Evolutionary conservation across 2,329 filamentous ascomycete species (phyloP), one percentile per base, ranked within the genome.

Genomic region (Daldinia sp.): DNA sequence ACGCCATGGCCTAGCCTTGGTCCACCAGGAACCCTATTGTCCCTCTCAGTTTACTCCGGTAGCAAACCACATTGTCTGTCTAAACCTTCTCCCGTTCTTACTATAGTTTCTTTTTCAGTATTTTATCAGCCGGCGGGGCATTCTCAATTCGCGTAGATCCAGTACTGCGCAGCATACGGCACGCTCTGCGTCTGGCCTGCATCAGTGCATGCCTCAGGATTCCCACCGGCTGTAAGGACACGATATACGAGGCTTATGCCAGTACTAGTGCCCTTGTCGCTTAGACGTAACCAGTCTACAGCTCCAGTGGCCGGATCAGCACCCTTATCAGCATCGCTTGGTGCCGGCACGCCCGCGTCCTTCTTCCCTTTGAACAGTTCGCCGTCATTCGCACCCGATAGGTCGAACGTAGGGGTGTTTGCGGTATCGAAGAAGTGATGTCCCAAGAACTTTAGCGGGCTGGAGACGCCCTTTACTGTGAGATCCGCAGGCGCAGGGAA

Each of bases 371-470:
- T 81, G 65, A 81, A 81, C 71, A 84, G 78, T 75, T 82, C 77
- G 72, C 81, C 78, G 33, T 79, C 75, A 39, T 76, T 74, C 42
- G 78, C 75, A 6, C 74, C 77, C 57, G 65, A 56, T 41, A 92
- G 81, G 65, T 87, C 82, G 76, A 93, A 93, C 12, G 84, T 88
- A 1, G 91, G 91, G 0, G 81, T 79, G 69, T 84, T 79, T 50
- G 75, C 70, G 53, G 69, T 68, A 78, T 85, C 86, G 83, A 93
- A 93, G 85, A 84, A 92, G 83, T 93, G 91, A 73, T 88, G 84
- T 33, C 91, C 91, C 13, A 90, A 76, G 73, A 85, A 83, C 55
- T 80, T 78, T 5, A 86, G 1, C 75, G 69, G 51, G 44, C 5
- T 74, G 60, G 33, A 39, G 18, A 81, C 46, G 59, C 76, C 76